Evolutionary conservation across 176 grass and related monocot species (phyloP).

Genomic region (Hyparrhenia diplandra): DNA sequence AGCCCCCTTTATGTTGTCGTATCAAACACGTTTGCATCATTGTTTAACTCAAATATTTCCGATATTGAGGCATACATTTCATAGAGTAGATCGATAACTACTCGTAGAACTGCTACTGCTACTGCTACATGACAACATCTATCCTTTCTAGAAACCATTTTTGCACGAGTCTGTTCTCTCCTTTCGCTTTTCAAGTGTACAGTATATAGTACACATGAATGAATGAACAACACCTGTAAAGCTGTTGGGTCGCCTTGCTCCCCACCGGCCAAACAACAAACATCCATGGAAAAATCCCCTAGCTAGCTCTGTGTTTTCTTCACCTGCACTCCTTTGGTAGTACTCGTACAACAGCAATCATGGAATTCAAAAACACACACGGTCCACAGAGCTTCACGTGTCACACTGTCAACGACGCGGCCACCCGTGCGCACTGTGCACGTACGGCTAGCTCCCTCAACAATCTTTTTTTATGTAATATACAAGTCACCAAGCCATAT

Average conservation of each 20-base stretch:
- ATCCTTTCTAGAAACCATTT: not conserved
- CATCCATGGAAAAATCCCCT: not conserved
- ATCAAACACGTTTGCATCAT: no score
- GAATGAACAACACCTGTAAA: constrained; percentile 11
- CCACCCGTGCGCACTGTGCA: not conserved
- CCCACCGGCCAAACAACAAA: constrained; percentile 13
- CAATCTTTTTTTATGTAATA: no score
- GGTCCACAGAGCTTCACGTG: constrained; percentile 5
- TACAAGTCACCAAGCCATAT: not conserved
- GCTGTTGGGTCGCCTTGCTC: not conserved
- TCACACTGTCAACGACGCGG: not conserved
- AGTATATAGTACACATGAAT: not conserved
- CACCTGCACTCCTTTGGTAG: not conserved
- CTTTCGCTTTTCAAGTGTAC: no score
- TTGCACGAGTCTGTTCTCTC: no score
- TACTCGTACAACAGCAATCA: constrained; percentile 13
- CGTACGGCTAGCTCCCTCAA: not conserved
- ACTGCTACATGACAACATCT: no score
- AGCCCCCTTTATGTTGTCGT: no score
- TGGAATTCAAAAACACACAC: not conserved
- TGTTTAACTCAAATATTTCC: no score
- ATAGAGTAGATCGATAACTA: no score
- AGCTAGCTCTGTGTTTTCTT: not conserved
- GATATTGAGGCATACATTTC: no score
- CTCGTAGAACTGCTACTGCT: no score